Base-by-base conservation (phyloP, 768 basidiomycete species). In the Pilatotrama ljubarskyi region DNA sequence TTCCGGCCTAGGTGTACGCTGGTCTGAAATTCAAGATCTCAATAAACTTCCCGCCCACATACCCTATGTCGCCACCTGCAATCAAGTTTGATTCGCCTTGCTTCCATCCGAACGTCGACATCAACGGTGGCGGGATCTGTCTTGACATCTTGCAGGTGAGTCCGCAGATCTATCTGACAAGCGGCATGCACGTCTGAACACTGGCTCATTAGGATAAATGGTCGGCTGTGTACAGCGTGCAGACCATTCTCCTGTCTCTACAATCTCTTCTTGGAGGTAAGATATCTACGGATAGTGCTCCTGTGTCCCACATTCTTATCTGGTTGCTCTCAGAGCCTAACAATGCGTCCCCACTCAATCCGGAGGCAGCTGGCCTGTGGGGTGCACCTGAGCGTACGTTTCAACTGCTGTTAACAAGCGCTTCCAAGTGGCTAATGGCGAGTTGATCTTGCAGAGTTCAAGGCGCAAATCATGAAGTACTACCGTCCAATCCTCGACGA, bases 191-290 rank as follows among this genome's bases (percentile, higher is more conserved):
- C n/a, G n/a, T 41, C 46, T 32, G 41, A n/a, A 29, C 24, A 52
- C 37, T 26, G 32, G 15, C 24, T 42, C 7, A 15, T 15, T 62
- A 93, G 90, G 92, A 94, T 74, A 91, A 94, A 69, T 95, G 93
- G 94, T 92, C 91, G 3, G 93, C 94, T 7, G 89, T 95, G 1
- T 93, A 95, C 73, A 92, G 90, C 59, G 93, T 95, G 36, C 91
- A 93, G 64, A 94, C 92, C 0, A 90, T 96, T 41, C 81, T 96
- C 18, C 76, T 95, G 9, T 95, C 93, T 13, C 73, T 96, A 56
- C 94, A 96, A 69, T 92, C 90, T 10, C 76, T 96, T 37, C 81
- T 96, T 47, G 93, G 93, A 66, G 93, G 93, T 93, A 67, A 38
- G 83, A 24, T 13, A 36, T 17, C 20, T 18, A 15, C 2, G 20